phyloP scores from a whole-genome alignment of 1,284 basidiomycete species.

The Ganoderma lucidum region DNA sequence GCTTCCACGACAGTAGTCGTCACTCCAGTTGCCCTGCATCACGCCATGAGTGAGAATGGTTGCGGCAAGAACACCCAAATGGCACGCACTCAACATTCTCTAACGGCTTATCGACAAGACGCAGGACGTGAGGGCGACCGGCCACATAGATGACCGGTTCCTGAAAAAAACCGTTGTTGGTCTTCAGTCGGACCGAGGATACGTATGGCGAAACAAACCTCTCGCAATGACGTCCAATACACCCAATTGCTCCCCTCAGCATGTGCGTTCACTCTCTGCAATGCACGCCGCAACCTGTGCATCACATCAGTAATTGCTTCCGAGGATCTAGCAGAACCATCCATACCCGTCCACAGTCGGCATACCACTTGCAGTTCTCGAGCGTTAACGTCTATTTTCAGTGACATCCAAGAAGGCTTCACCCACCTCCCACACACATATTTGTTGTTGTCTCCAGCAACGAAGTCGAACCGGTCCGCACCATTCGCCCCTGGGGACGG shows the following conservation, averaged over 20 bases:
- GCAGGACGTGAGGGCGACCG: constrained; percentile 91
- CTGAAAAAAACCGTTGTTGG: constrained; percentile 46
- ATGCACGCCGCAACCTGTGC: constrained; percentile 79
- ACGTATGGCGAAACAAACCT: constrained; percentile 53
- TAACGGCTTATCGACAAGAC: constrained; percentile 89
- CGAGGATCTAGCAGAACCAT: no score
- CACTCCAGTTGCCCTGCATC: constrained; percentile 87
- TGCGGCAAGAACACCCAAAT: neutral
- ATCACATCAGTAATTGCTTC: neutral
- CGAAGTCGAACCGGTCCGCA: constrained; percentile 45
- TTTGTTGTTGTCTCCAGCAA: constrained; percentile 55
- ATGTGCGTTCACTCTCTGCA: constrained; percentile 83
- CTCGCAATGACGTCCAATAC: constrained; percentile 92
- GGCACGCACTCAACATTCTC: constrained; percentile 89
- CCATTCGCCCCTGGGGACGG: constrained; percentile 39
- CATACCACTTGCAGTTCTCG: constrained; percentile 71
- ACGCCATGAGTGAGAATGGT: neutral
- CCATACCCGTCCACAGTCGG: constrained; percentile 85
- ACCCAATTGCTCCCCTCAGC: constrained; percentile 77
- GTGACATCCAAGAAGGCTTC: neutral
- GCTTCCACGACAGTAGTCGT: constrained; percentile 92
- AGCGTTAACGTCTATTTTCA: constrained; percentile 5
- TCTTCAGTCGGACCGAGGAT: neutral
- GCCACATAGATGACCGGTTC: constrained; percentile 95
- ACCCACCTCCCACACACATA: constrained; percentile 86